Evolutionary conservation across 2,329 filamentous ascomycete species (phyloP).

Genomic region (Raffaelea deltoideospora): DNA sequence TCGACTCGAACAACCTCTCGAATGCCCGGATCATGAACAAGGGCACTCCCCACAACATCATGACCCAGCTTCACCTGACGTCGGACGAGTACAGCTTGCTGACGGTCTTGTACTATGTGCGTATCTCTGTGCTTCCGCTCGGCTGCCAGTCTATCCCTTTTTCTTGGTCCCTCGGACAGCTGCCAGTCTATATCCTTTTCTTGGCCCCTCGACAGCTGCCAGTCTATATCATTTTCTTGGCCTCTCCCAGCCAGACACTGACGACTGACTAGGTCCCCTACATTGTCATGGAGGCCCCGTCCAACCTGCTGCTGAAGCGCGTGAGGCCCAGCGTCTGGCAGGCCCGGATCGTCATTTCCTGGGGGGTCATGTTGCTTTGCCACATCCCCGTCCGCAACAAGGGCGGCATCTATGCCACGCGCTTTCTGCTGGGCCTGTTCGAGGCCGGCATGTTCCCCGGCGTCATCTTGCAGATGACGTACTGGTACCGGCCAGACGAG

Average conservation of each 20-base stretch:
- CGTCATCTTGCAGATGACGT: conserved; percentile 30
- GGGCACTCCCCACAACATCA: conserved; percentile 23
- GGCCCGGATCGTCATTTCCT: conserved; percentile 58
- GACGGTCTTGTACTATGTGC: conserved; percentile 23
- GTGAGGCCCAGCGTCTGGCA: conserved; percentile 61
- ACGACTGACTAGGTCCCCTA: conserved; percentile 55
- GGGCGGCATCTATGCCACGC: conserved; percentile 29
- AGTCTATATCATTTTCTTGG: neutral
- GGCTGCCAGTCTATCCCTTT: neutral
- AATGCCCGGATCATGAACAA: conserved; percentile 28
- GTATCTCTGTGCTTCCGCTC: conserved; percentile 1
- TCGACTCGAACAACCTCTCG: conserved; percentile 23
- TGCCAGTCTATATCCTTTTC: neutral
- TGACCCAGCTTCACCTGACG: conserved; percentile 23
- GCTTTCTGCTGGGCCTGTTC: conserved; percentile 45
- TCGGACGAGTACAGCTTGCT: conserved; percentile 25
- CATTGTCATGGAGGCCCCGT: conserved; percentile 57
- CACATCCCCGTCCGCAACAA: conserved; percentile 38
- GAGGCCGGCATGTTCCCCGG: conserved; percentile 55
- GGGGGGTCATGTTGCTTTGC: conserved; percentile 31
- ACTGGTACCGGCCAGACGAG: conserved; percentile 33
- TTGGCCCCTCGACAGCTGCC: too few species aligned
- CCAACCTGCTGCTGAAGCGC: conserved; percentile 62
- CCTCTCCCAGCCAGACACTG: too few species aligned
- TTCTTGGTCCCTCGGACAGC: too few species aligned